Conservation (phyloP, 164 flowering plant species). For the Brasenia schreberi region DNA sequence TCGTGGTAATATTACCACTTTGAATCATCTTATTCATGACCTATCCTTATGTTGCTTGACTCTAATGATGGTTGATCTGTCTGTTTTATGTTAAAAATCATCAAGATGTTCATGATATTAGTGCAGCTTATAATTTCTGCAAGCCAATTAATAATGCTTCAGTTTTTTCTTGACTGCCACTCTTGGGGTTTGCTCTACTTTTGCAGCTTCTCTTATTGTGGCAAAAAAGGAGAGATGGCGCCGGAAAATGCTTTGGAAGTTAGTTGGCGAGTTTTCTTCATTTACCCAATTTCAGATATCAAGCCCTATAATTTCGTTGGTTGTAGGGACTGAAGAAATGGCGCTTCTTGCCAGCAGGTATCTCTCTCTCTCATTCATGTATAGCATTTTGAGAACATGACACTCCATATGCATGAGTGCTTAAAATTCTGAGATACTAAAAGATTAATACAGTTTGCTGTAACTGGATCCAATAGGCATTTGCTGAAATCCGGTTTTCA, state of each 20-base stretch:
- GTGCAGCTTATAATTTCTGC: not conserved
- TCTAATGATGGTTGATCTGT: not conserved
- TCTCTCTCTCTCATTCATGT: conserved; percentile 7
- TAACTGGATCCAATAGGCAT: conserved; percentile 25
- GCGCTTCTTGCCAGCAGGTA: conserved; percentile 82
- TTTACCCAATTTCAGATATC: conserved; percentile 62
- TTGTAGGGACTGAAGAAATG: conserved; percentile 74
- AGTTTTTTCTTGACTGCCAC: not conserved
- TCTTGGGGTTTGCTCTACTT: conserved; percentile 1
- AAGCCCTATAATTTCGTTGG: conserved; percentile 73
- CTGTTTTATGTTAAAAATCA: not conserved
- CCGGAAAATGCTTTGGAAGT: conserved; percentile 52
- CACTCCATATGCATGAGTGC: no score
- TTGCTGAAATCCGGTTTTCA: conserved; percentile 73
- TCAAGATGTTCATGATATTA: not conserved
- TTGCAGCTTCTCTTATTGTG: conserved; percentile 74
- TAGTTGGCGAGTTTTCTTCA: conserved; percentile 55
- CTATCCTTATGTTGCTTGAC: not conserved
- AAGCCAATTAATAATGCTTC: not conserved
- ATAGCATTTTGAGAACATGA: no score
- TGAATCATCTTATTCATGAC: not conserved
- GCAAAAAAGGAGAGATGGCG: conserved; percentile 84
- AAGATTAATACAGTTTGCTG: no score
- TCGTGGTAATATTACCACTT: conserved; percentile 31
- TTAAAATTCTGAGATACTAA: no score